Base-by-base conservation (phyloP, 495 filamentous ascomycete species). In the Daldinia loculata region DNA sequence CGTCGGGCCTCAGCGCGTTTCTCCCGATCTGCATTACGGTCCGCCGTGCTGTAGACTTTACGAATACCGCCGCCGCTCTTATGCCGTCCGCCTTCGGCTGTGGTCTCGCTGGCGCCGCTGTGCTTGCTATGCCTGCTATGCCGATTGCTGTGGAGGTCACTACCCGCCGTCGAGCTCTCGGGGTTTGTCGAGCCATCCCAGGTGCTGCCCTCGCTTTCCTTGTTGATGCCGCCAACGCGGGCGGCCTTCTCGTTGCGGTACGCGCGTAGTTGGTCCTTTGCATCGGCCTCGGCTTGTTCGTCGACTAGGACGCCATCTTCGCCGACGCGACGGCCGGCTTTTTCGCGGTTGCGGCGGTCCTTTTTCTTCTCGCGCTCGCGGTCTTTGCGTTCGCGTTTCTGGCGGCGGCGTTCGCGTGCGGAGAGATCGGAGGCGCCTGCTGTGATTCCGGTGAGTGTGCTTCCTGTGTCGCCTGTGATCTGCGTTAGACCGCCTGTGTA, bases 201-300 rank as follows among this genome's bases (percentile, higher is more conserved):
- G 71, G 89, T 86, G 63, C 87, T 90, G 55, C 88, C 92, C 60
- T 97, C 93, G 48, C 87, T 80, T 68, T 91, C 82, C 52, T 89
- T 87, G 77, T 97, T 97, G 72, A 97, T 80, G 17, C 93, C 94
- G 41, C 94, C 94, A 19, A 97, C 92, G 34, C 90, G 85, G 2
- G 94, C 93, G 4, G 93, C 81, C 74, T 91, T 92, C 79, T 97
- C 94, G 75, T 91, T 85, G 7, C 93, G 90, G 81, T 97, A 97
- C 2, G 88, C 87, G 41, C 90, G 88, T 32, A 88, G 77, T 8
- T 83, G 77, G 59, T 80, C 71, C 71, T 84, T 75, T 48, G 94
- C 88, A 58, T 92, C 90, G n/a, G 83, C 84, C 76, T 95, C 92
- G 14, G 82, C 86, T 39, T 84, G 85, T 48, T 87, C 87, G 76